Evolutionary conservation across 495 filamentous ascomycete genomes (phyloP).

Genomic region (Tetracladium setigerum): DNA sequence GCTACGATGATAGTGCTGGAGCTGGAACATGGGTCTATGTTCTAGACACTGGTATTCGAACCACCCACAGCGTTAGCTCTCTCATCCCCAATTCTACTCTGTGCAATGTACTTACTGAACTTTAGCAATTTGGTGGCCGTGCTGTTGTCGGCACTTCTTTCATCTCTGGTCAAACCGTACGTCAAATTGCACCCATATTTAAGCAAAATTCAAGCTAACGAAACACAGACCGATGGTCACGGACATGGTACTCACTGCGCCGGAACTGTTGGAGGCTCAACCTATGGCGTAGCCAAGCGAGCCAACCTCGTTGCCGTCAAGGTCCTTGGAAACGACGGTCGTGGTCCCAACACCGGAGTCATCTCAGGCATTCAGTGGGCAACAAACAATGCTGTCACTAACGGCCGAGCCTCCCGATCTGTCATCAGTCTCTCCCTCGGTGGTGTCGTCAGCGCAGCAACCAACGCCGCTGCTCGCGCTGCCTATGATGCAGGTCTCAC

Average conservation of each 20-base stretch:
- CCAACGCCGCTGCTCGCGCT: constrained; percentile 39
- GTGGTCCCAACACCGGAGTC: constrained; percentile 50
- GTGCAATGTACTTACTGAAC: constrained; percentile 22
- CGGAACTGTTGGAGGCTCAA: constrained; percentile 56
- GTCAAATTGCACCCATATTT: constrained; percentile 23
- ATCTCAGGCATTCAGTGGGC: constrained; percentile 57
- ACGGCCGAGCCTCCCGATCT: constrained; percentile 23
- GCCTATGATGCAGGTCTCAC: constrained; percentile 37
- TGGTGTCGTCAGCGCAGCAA: constrained; percentile 39
- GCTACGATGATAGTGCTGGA: constrained; percentile 31
- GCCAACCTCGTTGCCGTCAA: constrained; percentile 58
- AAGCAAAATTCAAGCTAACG: neutral
- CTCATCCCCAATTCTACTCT: constrained; percentile 31
- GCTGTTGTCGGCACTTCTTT: constrained; percentile 13
- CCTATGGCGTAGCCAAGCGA: constrained; percentile 63
- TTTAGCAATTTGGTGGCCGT: constrained; percentile 5
- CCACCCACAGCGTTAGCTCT: constrained; percentile 23
- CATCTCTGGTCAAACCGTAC: neutral
- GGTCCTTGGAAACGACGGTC: constrained; percentile 50
- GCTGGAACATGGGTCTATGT: constrained; percentile 29
- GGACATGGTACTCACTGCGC: constrained; percentile 66
- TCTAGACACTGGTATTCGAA: constrained; percentile 41
- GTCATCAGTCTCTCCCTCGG: constrained; percentile 49
- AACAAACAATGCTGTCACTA: constrained; percentile 36
- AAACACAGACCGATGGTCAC: constrained; percentile 35